Base-by-base conservation (phyloP, 1,139 yeast genomes). In the Zygosaccharomyces pseudobailii region DNA sequence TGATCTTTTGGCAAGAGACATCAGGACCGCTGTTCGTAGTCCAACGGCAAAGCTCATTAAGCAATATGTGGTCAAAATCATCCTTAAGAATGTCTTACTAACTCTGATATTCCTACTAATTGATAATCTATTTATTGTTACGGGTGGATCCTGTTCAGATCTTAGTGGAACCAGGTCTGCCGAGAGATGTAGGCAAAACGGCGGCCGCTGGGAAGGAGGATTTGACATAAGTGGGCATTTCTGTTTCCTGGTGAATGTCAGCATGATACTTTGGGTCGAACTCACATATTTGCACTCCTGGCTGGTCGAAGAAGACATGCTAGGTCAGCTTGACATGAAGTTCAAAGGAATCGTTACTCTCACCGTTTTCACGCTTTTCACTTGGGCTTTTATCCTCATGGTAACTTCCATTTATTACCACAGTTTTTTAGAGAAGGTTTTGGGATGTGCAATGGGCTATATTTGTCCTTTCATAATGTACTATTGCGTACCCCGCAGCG, bases 171-270 rank as follows among this genome's bases (percentile, higher is more conserved):
- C 58, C 4, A 49, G 47, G 10, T 59, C 61, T 35, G 61, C 67
- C 2, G 62, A 56, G 37, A 37, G 31, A 4, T 65, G 68, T 45
- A 53, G 56, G 27, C 30, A 38, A 13, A 42, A 49, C 22, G 65
- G 67, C 20, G 74, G 74, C 1, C 49, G 49, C 23, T 82, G 87
- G 84, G 61, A 61, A 5, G 75, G 78, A 33, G 84, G 84, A 3
- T 79, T 79, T 53, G 87, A 82, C 59, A 63, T 76, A 1, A 80
- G 87, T 24, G 87, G 89, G 0, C 89, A 83, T 60, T 76, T 74
- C 50, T 77, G 78, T 55, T 72, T 81, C 40, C 55, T 81, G 3
- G 63, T 74, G 1, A 74, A 79, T n/a, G 66, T 76, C 37, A 73
- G 80, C 47, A 56, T 77, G 49, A 63, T 78, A 6, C 49, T 76